phyloP scores from a whole-genome alignment of 2,329 filamentous ascomycete species.

The Chrysosporium keratinophilum region DNA sequence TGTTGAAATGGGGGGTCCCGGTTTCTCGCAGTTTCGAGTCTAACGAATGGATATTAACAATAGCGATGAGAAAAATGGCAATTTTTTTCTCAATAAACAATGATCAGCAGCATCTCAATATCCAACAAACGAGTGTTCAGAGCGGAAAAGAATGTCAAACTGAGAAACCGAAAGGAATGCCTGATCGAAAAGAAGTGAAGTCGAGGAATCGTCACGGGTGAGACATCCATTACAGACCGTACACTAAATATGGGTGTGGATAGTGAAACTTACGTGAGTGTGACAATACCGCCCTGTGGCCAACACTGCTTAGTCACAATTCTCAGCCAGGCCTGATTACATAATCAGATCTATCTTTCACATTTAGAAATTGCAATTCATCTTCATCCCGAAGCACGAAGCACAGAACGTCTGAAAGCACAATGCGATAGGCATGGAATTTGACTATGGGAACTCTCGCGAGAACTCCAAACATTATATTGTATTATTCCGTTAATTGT shows the following conservation, averaged over 20 bases:
- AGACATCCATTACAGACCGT: slow-evolving; percentile 8
- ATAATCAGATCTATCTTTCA: too few species aligned
- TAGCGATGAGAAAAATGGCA: background rate
- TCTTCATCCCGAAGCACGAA: too few species aligned
- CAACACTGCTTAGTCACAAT: too few species aligned
- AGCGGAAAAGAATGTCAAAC: slow-evolving; percentile 1
- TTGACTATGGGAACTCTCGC: background rate
- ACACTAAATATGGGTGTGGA: background rate
- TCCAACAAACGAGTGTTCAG: slow-evolving; percentile 3
- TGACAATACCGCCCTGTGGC: background rate
- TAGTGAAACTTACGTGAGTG: slow-evolving; percentile 1
- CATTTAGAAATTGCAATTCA: too few species aligned
- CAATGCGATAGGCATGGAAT: background rate
- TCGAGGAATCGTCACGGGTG: slow-evolving; percentile 6
- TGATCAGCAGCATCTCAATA: background rate
- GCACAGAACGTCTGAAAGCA: background rate
- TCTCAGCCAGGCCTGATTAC: too few species aligned
- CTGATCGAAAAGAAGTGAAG: background rate
- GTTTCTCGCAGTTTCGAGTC: background rate
- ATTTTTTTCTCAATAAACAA: background rate
- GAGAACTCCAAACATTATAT: too few species aligned
- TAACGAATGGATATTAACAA: background rate
- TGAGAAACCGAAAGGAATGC: background rate
- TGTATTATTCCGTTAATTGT: too few species aligned
- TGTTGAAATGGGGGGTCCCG: background rate